Evolutionary conservation across 1,139 yeast genomes (phyloP), one percentile per base, ranked within the genome.

Genomic region (Pichia sorboxylosa): DNA sequence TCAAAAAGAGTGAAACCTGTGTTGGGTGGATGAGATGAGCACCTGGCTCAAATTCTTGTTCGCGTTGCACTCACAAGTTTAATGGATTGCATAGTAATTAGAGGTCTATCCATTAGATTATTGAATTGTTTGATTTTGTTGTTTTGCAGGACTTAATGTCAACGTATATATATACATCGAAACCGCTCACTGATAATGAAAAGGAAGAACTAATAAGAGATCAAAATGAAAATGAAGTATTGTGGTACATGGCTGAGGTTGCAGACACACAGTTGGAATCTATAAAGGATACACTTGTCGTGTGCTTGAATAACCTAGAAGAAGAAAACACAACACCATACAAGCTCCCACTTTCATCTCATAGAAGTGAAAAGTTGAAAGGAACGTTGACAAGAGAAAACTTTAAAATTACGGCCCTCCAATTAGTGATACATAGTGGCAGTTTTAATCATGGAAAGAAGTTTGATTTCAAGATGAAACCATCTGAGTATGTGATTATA

Each of bases 291-390:
- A 48, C 46, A 5, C 33, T 55, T 21, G 17, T 25, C 7, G 32
- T 33, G 13, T 54, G 58, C 32, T 37, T 47, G 4, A 29, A 36
- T 6, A 39, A 45, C 21, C 32, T 55, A 3, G 49, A 48, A 27
- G 55, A 51, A 22, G 28, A 37, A 1, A 47, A 48, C 24, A 37
- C 41, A 11, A 39, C 44, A 8, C 46, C 44, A 26, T 46, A 44
- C 33, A 53, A 49, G 28, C 39, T 55, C 4, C 58, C 59, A 3
- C 26, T 55, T 10, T 49, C 58, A 4, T 50, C 58, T 2, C 55
- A 53, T 29, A 52, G 54, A 29, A 48, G 55, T 0, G 59, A 55
- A 31, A 32, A 47, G 4, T 28, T 55, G 16, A 55, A 55, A 27
- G 59, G 59, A 1, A 47, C 48, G 3, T 32, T 54, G 4, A 46